Conservation (phyloP, 139 green algal genomes). For the Chlorella vulgaris region DNA sequence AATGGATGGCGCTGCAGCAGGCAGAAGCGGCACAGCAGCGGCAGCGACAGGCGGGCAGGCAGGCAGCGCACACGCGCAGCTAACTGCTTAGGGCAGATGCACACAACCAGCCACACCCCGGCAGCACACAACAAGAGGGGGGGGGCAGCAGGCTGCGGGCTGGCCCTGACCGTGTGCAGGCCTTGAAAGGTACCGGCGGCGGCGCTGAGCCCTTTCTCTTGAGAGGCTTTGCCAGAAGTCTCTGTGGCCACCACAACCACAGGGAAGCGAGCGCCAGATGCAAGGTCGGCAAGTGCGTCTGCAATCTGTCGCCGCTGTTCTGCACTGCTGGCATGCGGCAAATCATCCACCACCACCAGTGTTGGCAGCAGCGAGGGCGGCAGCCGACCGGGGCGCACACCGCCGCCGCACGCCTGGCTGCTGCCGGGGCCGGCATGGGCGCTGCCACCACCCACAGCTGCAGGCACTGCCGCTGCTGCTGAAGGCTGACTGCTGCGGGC, state of each 20-base stretch:
- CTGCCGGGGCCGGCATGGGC: background rate
- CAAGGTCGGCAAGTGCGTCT: slow-evolving; percentile 53
- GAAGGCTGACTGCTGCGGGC: background rate
- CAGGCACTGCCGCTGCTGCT: background rate
- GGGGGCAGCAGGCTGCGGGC: background rate
- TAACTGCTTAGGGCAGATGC: no score
- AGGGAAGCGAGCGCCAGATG: slow-evolving; percentile 47
- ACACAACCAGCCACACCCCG: background rate
- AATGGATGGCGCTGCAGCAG: background rate
- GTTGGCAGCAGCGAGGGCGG: slow-evolving; percentile 42
- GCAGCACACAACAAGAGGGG: background rate
- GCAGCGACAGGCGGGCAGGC: background rate
- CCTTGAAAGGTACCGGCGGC: slow-evolving; percentile 42
- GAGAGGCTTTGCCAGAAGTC: slow-evolving; percentile 24
- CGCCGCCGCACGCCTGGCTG: slow-evolving; percentile 1
- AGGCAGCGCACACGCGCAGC: background rate
- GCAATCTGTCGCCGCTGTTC: slow-evolving; percentile 58
- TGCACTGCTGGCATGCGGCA: slow-evolving; percentile 60
- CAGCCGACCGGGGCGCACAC: background rate
- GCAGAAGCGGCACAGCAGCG: background rate
- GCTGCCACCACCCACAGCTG: background rate
- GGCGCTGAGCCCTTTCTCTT: slow-evolving; percentile 26
- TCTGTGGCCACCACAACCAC: slow-evolving; percentile 67
- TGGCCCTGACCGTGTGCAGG: slow-evolving; percentile 61
- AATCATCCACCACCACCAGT: slow-evolving; percentile 76